Conservation (phyloP, 2,329 filamentous ascomycete species). For the Beauveria sp. region DNA sequence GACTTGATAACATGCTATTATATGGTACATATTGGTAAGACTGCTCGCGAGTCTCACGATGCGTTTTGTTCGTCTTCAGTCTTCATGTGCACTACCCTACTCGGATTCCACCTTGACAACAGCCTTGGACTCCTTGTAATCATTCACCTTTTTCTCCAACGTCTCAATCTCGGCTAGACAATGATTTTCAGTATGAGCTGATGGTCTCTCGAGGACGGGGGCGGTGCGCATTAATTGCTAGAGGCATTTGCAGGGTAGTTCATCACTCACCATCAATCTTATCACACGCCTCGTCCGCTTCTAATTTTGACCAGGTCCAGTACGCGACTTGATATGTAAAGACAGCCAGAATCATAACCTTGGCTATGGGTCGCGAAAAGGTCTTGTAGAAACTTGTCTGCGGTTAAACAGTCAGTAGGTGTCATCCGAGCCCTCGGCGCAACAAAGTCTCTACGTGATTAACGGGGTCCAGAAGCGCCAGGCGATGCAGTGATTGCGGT, state of each 20-base stretch:
- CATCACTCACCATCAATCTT: constrained; percentile 46
- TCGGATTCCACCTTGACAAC: neutral
- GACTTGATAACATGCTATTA: neutral
- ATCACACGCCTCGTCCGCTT: constrained; percentile 59
- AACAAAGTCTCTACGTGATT: neutral
- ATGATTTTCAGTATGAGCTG: neutral
- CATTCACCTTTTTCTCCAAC: constrained; percentile 9
- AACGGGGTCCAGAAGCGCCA: neutral
- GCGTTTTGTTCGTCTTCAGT: neutral
- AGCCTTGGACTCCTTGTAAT: constrained; percentile 9
- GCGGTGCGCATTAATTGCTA: neutral
- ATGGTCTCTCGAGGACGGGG: neutral
- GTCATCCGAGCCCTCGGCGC: neutral
- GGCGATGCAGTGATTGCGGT: neutral
- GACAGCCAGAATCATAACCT: constrained; percentile 66
- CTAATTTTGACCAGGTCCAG: constrained; percentile 66
- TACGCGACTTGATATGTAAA: constrained; percentile 74
- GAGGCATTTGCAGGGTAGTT: neutral
- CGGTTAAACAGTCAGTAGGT: neutral
- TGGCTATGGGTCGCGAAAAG: constrained; percentile 65
- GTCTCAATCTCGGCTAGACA: constrained; percentile 1
- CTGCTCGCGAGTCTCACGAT: neutral
- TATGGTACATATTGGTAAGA: neutral
- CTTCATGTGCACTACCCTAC: neutral
- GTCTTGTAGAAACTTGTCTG: constrained; percentile 65